Evolutionary conservation across 2,329 filamentous ascomycete genomes (phyloP), one percentile per base, ranked within the genome.

Genomic region (Sporothrix humicola): DNA sequence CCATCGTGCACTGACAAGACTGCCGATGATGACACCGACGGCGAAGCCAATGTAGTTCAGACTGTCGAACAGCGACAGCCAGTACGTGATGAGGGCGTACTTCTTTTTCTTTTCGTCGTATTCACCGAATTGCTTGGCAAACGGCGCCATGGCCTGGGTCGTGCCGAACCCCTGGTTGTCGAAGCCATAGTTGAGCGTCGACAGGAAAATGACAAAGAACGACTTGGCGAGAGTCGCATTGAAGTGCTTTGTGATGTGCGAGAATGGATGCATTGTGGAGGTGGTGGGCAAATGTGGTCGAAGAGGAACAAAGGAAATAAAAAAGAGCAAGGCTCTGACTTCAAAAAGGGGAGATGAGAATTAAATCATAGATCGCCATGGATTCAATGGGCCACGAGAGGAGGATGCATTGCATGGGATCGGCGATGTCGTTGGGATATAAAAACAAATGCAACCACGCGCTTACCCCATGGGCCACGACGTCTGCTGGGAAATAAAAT

Each of bases 121-220:
- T 17, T 59, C 50, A 17, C 73, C 73, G 26, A 74, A 74, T 42
- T 71, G 61, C 52, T 48, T 63, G 12, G 42, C 70, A 66, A 74
- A 74, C 9, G 54, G 54, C 9, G 54, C 13, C 54, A 58, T 63
- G 59, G 59, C 59, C 59, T 63, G 59, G 26, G 31, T 63, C 2
- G 59, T 63, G 59, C 59, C 37, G 26, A 63, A 63, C n/a, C 59
- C 59, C 31, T 72, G 50, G 50, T 71, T 66, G 44, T 66, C 63
- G 44, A 46, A 66, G 44, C 63, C 63, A 66, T 66, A 66, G 63
- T 66, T 50, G 42, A 66, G 44, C 6, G 63, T 66, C 17, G 63
- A 63, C 59, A 63, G 15, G 23, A 58, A 58, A 3, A 58, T 58
- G 23, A 58, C 54, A 31, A 13, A 31, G 20, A 58, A 58, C 54